Conservation (phyloP, 495 filamentous ascomycete genomes). For the Cryomyces antarcticus region DNA sequence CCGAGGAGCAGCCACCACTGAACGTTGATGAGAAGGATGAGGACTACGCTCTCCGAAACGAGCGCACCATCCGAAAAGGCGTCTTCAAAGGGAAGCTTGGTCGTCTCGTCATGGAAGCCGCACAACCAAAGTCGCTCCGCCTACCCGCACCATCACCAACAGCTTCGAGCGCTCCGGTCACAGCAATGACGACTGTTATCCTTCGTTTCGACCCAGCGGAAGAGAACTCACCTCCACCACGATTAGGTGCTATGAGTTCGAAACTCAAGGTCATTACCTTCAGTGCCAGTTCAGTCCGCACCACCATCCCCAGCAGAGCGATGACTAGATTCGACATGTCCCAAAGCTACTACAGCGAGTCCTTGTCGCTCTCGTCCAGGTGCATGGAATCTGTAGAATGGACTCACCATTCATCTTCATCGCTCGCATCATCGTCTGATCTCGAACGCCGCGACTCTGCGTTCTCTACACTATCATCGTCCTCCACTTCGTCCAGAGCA, state of each 20-base stretch:
- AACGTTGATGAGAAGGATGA: slow-evolving; percentile 34
- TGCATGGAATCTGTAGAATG: slow-evolving; percentile 46
- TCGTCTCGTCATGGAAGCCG: slow-evolving; percentile 44
- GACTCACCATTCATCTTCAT: slow-evolving; percentile 28
- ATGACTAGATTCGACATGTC: slow-evolving; percentile 25
- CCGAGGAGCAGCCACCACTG: slow-evolving; percentile 59
- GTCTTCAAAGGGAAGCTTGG: slow-evolving; percentile 63
- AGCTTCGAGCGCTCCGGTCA: slow-evolving; percentile 1
- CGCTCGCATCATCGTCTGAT: slow-evolving; percentile 1
- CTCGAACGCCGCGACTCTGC: slow-evolving; percentile 39
- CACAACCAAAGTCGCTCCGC: slow-evolving; percentile 50
- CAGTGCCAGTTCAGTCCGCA: slow-evolving; percentile 37
- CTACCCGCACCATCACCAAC: slow-evolving; percentile 19
- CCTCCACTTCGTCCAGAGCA: slow-evolving; percentile 9
- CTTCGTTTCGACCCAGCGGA: slow-evolving; percentile 57
- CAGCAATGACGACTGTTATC: slow-evolving; percentile 43
- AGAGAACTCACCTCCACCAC: slow-evolving; percentile 38
- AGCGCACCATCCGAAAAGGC: slow-evolving; percentile 60
- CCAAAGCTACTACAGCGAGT: slow-evolving; percentile 45
- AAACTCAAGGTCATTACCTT: slow-evolving; percentile 62
- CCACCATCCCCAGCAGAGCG: slow-evolving; percentile 24
- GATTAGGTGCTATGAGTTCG: slow-evolving; percentile 39
- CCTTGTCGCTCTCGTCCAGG: slow-evolving; percentile 39
- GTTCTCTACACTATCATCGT: slow-evolving; percentile 15
- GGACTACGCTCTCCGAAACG: slow-evolving; percentile 48